Base-by-base conservation (phyloP, 2,329 filamentous ascomycete genomes). In the Cercospora sesami region DNA sequence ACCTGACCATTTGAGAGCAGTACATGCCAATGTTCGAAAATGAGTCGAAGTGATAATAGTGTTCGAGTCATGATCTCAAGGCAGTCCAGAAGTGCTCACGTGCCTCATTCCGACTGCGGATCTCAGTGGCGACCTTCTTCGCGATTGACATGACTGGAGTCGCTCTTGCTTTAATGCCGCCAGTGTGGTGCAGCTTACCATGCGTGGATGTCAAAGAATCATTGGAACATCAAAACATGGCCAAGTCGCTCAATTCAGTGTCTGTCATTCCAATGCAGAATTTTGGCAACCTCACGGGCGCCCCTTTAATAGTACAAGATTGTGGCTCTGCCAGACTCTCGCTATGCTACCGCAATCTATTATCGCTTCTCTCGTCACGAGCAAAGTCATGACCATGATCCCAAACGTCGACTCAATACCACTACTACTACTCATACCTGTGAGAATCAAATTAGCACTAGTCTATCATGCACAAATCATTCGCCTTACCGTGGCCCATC, bases 401-500 rank as follows among this genome's bases (percentile, higher is more conserved):
- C 42, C 1, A 21, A 48, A 48, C n/a, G 6, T 23, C 4, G 9
- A 21, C 45, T 12, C 45, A 21, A 21, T 51, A 12, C 45, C 12
- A 45, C 61, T 64, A 64, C 9, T 64, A 45, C 61, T 64, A 64
- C 9, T 64, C 61, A 14, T 64, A 62, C 26, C 60, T 62, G 60
- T 16, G 7, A 6, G 30, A n/a, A 30, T 8, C 36, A 39, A 5
- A 18, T 48, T 12, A 51, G 36, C 33, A 4, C 4, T 14, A 18
- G 21, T 7, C 39, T 6, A 28, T 8, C 8, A 18, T 21, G 4
- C 6, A 51, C 23, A 45, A 9, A 16, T 61, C 33, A 10, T 45
- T 23, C 51, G 21, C 59, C 66, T 48, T 66, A 69, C 28, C 67
- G 64, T 42, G 67, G 67, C 18, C 64, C 67, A 48, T 69, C 64